Base-by-base conservation (phyloP, 192 early-diverging fungal genomes). In the Coemansia sp. region DNA sequence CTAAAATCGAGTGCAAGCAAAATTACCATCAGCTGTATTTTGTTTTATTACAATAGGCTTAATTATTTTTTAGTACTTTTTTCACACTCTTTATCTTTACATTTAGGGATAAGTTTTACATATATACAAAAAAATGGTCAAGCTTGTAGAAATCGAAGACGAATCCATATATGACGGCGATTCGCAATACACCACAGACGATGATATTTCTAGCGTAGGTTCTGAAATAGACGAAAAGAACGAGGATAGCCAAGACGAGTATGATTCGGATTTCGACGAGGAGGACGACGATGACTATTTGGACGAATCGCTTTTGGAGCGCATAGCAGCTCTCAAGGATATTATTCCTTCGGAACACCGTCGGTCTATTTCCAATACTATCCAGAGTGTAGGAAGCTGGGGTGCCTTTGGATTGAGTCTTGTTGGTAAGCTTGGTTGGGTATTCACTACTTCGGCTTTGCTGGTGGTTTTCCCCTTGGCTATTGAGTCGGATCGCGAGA, bases 391-490 rank as follows among this genome's bases (percentile, higher is more conserved):
- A 24, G 72, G 68, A 32, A 77, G 74, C 34, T 85, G 81, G 78
- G 80, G 85, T 23, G 68, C 60, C 47, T 63, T 70, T 42, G 78
- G 81, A 27, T 71, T 80, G 24, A 74, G 77, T 15, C 78, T 89
- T 64, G 77, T 84, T 17, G 92, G 92, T 22, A 92, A 90, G 69
- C 82, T 83, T 17, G 81, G 86, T 27, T 97, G 94, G 94, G 84
- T 97, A 9, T 62, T 94, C 17, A 89, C 91, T 22, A 97, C 92
- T 17, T 84, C 81, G 33, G 91, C 88, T 18, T 60, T 94, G 51
- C 71, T 97, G 4, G 67, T 97, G 10, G 81, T 88, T 38, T 68
- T 94, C 52, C 94, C 94, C 30, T 77, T 97, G 33, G 89, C 89
- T 9, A 67, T 91, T 39, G 94, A 94, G 64, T 69, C 90, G 18